Evolutionary conservation across 768 basidiomycete genomes (phyloP).

Genomic region (Russula virescens): DNA sequence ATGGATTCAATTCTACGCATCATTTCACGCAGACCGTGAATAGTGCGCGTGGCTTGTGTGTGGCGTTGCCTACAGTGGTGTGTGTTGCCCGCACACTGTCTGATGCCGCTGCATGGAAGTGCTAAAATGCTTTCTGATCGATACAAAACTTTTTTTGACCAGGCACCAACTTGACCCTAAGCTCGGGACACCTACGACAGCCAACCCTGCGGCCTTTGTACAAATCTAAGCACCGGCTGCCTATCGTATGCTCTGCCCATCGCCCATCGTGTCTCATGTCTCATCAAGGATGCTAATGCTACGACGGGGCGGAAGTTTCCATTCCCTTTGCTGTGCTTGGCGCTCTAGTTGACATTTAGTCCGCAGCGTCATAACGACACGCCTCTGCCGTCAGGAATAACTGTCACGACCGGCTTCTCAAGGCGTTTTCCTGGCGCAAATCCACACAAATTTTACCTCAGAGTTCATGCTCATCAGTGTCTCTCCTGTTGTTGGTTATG

Average conservation of each 20-base stretch:
- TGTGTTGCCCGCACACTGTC: not conserved
- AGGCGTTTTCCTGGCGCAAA: not conserved
- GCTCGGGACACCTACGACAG: not conserved
- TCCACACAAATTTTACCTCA: not conserved
- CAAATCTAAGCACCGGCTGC: not conserved
- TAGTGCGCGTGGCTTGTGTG: not conserved
- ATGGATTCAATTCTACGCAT: not conserved
- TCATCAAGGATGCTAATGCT: not conserved
- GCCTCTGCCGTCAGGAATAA: not conserved
- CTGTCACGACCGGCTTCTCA: not conserved
- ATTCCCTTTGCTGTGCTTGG: not conserved
- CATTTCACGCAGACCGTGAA: not conserved
- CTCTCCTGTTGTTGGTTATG: not conserved
- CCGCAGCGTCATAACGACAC: conserved; percentile 1
- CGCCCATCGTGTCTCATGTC: too few relatives aligned
- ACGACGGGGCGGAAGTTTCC: not conserved
- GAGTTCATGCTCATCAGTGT: not conserved
- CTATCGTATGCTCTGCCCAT: not conserved
- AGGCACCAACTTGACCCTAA: not conserved
- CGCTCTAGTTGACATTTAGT: not conserved
- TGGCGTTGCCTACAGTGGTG: not conserved
- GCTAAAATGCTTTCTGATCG: conserved; percentile 1
- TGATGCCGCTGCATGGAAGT: not conserved
- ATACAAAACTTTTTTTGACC: not conserved
- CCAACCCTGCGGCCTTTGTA: not conserved